Base-by-base conservation (phyloP, 1,139 yeast genomes). In the Taiozyma sp. region DNA sequence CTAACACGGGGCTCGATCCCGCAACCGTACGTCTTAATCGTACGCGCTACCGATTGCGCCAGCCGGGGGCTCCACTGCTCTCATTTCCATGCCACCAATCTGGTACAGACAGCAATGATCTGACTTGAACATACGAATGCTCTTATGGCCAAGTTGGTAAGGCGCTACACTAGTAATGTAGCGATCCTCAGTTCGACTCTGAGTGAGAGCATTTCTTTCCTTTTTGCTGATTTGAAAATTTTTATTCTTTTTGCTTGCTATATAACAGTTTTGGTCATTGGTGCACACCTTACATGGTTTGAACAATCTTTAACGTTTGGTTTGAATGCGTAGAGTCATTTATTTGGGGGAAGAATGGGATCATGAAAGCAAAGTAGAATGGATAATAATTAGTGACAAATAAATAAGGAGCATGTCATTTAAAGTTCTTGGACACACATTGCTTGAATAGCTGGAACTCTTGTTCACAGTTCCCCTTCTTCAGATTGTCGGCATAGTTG, bases 151-250 rank as follows among this genome's bases (percentile, higher is more conserved):
- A 83, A 83, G 88, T 82, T 83, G 89, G 88, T 83, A 84, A 83
- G 88, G 89, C 89, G 85, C 86, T 82, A 81, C 88, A 83, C 89
- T 83, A 83, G 88, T 83, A 83, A 83, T 83, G 88, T 81, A 82
- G 86, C 83, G 89, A 83, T 83, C 89, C 83, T 81, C 88, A 83
- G 88, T 83, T 83, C 89, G 85, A 83, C 75, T 82, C 88, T 82
- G 87, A 82, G 81, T 80, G 83, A 79, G 80, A 85, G 87, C 88
- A 81, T 58, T 62, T 70, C 70, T 70, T 56, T 52, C 57, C 35
- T 42, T 47, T 47, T 37, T 37, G 14, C 24, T 30, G 13, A 2
- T 30, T 4, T 11, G n/a, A 30, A 13, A 30, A 14, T n/a, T 13
- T 14, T 30, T 47, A 8, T 37, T 19, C 41, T 37, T 3, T 11